These are phyloP conservation scores for Luvunga scandens DNA, from an alignment of 345 rosid species.

Conservation along the genomic window DNA sequence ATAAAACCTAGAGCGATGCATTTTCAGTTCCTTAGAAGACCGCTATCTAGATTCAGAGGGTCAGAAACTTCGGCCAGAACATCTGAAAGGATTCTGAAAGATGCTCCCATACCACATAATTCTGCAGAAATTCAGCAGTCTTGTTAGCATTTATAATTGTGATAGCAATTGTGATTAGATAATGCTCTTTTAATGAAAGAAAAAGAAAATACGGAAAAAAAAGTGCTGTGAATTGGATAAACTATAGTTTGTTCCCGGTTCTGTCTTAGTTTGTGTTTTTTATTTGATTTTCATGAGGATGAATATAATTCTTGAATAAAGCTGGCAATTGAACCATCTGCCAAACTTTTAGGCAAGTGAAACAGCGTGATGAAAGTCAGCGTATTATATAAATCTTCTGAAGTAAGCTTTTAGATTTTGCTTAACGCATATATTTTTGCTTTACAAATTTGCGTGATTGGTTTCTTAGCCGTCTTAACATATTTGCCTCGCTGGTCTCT, in stretches of 20 bases:
- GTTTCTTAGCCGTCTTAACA: too few relatives aligned
- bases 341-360: too few relatives aligned
- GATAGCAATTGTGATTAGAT: background rate
- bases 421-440: too few relatives aligned
- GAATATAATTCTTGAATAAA: background rate
- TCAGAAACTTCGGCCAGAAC: slow-evolving; percentile 28
- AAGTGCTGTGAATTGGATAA: background rate
- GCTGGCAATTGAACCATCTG: too few relatives aligned
- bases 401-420: too few relatives aligned
- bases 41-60: slow-evolving; percentile 35
- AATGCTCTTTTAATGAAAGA: background rate
- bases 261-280: background rate
- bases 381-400: too few relatives aligned
- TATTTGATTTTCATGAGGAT: background rate
- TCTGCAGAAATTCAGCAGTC: slow-evolving; percentile 20
- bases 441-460: too few relatives aligned
- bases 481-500: too few relatives aligned
- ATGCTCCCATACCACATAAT: slow-evolving; percentile 12
- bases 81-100: slow-evolving; percentile 32
- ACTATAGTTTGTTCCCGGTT: background rate
- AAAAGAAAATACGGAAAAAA: background rate
- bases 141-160: slow-evolving; percentile 20
- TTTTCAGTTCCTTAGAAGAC: slow-evolving; percentile 49
- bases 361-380: too few relatives aligned
- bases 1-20: slow-evolving; percentile 59